Evolutionary conservation across 805 yeast genomes (phyloP), one percentile per base, ranked within the genome.

Genomic region (Wickerhamiella occidentalis): DNA sequence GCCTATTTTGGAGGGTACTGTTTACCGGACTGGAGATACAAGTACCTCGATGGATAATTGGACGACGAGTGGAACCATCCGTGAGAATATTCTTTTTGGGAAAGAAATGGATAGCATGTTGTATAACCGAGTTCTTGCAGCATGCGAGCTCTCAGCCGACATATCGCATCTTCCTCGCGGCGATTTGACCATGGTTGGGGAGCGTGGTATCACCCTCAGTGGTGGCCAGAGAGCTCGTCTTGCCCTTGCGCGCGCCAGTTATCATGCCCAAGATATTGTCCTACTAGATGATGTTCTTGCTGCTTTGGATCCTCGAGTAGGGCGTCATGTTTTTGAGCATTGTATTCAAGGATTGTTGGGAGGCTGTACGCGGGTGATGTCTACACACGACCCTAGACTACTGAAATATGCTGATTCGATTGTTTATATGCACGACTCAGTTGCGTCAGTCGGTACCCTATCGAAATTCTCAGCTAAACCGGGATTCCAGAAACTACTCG

Each of bases 211-310:
- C 50, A 86, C 92, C 0, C 67, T 85, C 42, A 82, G 92, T 8
- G 95, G 95, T 45, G 95, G 95, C 45, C 95, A 85, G 62, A 86
- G 85, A 68, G 92, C 94, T 0, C 76, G 95, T 61, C 79, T 85
- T 54, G 79, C 78, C 57, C 68, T 85, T 47, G 95, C 95, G 1
- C 74, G 95, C 56, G 83, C 92, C 2, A 85, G 81, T 1, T 85
- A 85, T 58, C 74, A 78, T 21, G 71, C 75, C 36, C 70, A 74
- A 18, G 85, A 82, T 53, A 75, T 83, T 35, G 68, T 83, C 11
- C 63, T 85, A 44, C 65, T 85, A 50, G 95, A 85, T 60, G 95
- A 85, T 62, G 87, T 85, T 9, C 68, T 86, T 52, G 78, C 85
- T 68, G 95, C 95, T 3, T 94, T 85, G 11, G 95, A 86, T 67